phyloP scores from a whole-genome alignment of 306 rosid genomes.

The Medicago arabica region DNA sequence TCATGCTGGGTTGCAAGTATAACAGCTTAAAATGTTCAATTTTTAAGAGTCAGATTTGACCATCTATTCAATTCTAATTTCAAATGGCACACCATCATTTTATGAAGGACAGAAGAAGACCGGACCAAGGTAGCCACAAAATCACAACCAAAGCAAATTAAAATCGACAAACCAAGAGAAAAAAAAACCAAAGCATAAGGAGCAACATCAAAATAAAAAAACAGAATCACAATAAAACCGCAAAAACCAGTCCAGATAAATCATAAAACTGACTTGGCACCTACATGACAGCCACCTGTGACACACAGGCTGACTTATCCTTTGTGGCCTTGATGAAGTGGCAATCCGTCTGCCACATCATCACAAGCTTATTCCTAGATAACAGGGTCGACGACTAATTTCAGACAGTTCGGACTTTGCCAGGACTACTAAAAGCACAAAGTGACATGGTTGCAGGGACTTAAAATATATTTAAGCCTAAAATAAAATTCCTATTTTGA shows the following conservation, averaged over 20 bases:
- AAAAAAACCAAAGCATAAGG: background rate
- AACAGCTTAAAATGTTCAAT: no score
- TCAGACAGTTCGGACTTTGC: background rate
- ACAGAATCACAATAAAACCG: background rate
- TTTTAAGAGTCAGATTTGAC: no score
- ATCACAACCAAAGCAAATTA: background rate
- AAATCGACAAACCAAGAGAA: background rate
- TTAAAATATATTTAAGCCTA: background rate
- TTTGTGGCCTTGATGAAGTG: background rate
- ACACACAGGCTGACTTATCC: background rate
- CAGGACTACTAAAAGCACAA: background rate
- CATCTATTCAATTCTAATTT: background rate
- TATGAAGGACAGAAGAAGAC: background rate
- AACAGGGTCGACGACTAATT: background rate
- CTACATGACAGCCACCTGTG: background rate
- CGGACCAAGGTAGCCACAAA: background rate
- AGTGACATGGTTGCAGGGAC: background rate
- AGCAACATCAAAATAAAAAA: background rate
- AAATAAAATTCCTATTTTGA: constrained; percentile 3
- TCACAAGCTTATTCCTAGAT: background rate
- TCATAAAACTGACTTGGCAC: background rate
- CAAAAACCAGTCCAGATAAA: background rate
- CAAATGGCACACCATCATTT: no score
- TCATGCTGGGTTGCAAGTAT: no score
- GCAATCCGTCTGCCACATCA: background rate